Conservation (phyloP, 805 yeast genomes). For the Vanderwaltozyma polyspora region DNA sequence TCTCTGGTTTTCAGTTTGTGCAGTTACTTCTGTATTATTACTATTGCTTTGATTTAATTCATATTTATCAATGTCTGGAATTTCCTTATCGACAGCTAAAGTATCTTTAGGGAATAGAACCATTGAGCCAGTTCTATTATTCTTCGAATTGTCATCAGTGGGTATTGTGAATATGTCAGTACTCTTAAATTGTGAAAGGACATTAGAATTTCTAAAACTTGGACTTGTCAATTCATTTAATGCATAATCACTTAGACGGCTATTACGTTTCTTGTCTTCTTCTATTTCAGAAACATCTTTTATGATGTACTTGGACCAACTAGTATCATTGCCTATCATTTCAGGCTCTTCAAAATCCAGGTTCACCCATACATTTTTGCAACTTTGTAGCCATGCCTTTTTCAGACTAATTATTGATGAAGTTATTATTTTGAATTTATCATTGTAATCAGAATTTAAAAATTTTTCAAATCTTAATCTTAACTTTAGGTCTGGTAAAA, state of each 20-base stretch:
- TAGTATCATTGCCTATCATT: conserved; percentile 5
- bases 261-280: conserved; percentile 10
- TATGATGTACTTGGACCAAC: conserved; percentile 17
- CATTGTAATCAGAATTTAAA: conserved; percentile 27
- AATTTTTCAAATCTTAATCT: conserved; percentile 34
- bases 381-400: conserved; percentile 35
- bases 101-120: conserved; percentile 22
- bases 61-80: background rate
- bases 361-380: conserved; percentile 21
- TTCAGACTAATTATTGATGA: conserved; percentile 37
- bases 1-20: conserved; percentile 1
- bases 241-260: conserved; percentile 23
- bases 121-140: conserved; percentile 21
- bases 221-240: conserved; percentile 23
- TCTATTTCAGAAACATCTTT: conserved; percentile 15
- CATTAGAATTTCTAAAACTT: conserved; percentile 22
- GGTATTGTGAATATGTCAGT: conserved; percentile 14
- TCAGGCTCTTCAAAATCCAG: conserved; percentile 12
- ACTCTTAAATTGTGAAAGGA: conserved; percentile 21
- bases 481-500: conserved; percentile 41
- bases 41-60: too few relatives aligned
- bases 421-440: conserved; percentile 18
- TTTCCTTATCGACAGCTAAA: conserved; percentile 2
- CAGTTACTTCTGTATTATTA: background rate
- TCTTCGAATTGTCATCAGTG: background rate